Evolutionary conservation across 805 yeast species (phyloP).

Genomic region (Ogataea degrootiae): DNA sequence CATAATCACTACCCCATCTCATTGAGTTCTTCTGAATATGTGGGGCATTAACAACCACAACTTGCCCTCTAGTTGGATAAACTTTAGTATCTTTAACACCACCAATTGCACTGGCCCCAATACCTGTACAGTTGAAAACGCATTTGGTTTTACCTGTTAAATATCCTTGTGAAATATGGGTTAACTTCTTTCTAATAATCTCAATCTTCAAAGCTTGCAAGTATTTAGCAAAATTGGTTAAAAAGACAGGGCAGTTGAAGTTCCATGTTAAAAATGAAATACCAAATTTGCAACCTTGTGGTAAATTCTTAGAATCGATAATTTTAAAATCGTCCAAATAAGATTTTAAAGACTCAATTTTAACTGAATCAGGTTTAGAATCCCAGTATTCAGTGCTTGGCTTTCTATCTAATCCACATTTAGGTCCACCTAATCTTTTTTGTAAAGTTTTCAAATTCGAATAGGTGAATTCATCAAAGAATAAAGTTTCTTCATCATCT

Average conservation of each 20-base stretch:
- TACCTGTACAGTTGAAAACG: constrained; percentile 75
- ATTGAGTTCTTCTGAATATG: constrained; percentile 54
- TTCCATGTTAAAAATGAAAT: constrained; percentile 57
- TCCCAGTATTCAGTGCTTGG: constrained; percentile 64
- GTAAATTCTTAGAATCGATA: constrained; percentile 37
- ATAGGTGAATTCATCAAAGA: constrained; percentile 56
- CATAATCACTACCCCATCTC: constrained; percentile 56
- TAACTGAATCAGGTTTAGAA: constrained; percentile 37
- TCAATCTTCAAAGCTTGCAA: constrained; percentile 46
- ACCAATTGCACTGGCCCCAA: constrained; percentile 58
- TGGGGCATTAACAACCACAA: constrained; percentile 67
- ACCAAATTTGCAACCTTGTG: constrained; percentile 53
- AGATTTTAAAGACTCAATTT: constrained; percentile 41
- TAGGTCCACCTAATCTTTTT: constrained; percentile 43
- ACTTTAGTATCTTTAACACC: constrained; percentile 61
- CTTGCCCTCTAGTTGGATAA: constrained; percentile 79
- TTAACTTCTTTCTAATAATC: constrained; percentile 41
- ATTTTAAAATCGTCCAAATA: constrained; percentile 46
- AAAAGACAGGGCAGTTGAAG: constrained; percentile 66
- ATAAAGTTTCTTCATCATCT: constrained; percentile 44
- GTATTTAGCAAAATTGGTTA: constrained; percentile 41
- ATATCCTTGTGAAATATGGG: constrained; percentile 55
- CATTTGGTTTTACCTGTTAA: constrained; percentile 31
- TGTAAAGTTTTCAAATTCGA: constrained; percentile 40
- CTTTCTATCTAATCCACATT: constrained; percentile 48